phyloP scores from a whole-genome alignment of 2,329 filamentous ascomycete genomes.

The Chalaropsis ovoidea region DNA sequence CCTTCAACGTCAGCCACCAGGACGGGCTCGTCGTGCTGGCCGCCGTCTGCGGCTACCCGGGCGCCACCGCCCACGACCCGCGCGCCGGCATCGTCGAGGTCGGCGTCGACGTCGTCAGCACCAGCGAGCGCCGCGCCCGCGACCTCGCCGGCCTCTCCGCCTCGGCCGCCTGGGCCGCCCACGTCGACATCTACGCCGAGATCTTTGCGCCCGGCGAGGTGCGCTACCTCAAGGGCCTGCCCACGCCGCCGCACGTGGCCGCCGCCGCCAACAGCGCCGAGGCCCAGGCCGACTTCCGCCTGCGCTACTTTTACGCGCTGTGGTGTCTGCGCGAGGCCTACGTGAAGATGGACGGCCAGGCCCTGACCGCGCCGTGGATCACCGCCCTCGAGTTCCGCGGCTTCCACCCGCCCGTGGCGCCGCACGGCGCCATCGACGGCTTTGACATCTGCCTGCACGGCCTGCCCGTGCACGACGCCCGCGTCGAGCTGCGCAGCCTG shows the following conservation, averaged over 20 bases:
- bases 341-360: conserved; percentile 74
- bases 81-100: conserved; percentile 37
- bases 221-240: conserved; percentile 46
- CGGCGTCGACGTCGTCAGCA: conserved; percentile 68
- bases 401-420: conserved; percentile 46
- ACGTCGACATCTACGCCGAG: conserved; percentile 61
- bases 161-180: conserved; percentile 52
- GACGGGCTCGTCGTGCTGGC: conserved; percentile 62
- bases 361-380: conserved; percentile 63
- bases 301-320: conserved; percentile 63
- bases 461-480: conserved; percentile 13
- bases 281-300: conserved; percentile 41
- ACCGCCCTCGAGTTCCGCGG: conserved; percentile 56
- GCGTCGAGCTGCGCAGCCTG: conserved; percentile 22
- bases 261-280: neutral
- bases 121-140: conserved; percentile 55
- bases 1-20: conserved; percentile 72
- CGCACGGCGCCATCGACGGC: conserved; percentile 25
- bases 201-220: conserved; percentile 57
- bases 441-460: conserved; percentile 18
- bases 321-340: conserved; percentile 75
- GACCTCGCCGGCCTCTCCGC: conserved; percentile 49
- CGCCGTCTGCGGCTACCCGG: conserved; percentile 37
- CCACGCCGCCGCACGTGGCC: neutral
- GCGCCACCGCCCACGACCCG: conserved; percentile 19